Evolutionary conservation across 768 basidiomycete genomes (phyloP).

Genomic region (Epithele typhae): DNA sequence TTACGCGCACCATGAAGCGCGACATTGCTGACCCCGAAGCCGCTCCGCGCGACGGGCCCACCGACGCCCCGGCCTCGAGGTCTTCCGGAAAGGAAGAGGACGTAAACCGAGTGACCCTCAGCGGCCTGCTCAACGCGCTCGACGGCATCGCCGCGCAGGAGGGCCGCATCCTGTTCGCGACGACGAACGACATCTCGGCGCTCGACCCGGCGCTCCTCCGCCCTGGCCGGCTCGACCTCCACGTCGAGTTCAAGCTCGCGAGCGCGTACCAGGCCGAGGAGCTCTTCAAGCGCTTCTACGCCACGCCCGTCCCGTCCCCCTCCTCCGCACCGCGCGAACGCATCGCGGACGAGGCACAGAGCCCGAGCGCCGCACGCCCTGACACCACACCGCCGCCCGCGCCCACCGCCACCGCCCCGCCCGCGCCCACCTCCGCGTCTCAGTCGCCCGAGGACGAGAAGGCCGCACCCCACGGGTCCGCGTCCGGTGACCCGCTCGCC

Average conservation of each 20-base stretch:
- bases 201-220: constrained; percentile 32
- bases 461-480: constrained; percentile 39
- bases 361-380: neutral
- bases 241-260: constrained; percentile 29
- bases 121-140: constrained; percentile 71
- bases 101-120: constrained; percentile 49
- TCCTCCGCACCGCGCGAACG: neutral
- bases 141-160: constrained; percentile 48
- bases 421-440: neutral
- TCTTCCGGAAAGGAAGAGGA: constrained; percentile 17
- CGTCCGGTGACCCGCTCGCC: constrained; percentile 27
- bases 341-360: too few species aligned
- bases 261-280: constrained; percentile 26
- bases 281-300: constrained; percentile 30
- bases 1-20: constrained; percentile 37
- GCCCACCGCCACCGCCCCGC: neutral
- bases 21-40: constrained; percentile 10
- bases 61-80: constrained; percentile 18
- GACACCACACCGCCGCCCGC: neutral
- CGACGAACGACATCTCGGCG: constrained; percentile 24
- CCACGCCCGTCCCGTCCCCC: neutral
- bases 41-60: constrained; percentile 7
- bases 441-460: constrained; percentile 31
- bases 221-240: constrained; percentile 30
- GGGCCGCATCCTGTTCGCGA: constrained; percentile 32